Conservation (phyloP, 1,284 basidiomycete genomes). For the Melampsora occidentalis region DNA sequence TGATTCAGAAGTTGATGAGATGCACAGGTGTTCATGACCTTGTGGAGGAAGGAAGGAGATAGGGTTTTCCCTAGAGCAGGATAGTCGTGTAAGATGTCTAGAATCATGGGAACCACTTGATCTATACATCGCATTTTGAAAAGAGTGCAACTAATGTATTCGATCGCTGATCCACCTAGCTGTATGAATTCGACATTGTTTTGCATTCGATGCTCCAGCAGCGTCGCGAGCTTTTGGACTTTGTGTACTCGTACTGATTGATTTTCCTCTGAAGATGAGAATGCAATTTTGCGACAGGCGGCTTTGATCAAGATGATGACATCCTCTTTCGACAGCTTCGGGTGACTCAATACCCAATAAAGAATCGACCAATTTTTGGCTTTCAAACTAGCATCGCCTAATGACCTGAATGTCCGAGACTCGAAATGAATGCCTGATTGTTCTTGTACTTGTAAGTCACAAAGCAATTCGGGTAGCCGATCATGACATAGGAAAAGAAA, state of each 20-base stretch:
- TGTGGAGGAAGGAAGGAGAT: constrained; percentile 24
- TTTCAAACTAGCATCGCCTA: constrained; percentile 25
- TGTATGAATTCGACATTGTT: constrained; percentile 16
- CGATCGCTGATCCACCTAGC: constrained; percentile 6
- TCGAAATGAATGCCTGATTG: constrained; percentile 6
- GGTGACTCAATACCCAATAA: constrained; percentile 15
- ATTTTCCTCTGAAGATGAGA: constrained; percentile 33
- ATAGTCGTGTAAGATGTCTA: constrained; percentile 22
- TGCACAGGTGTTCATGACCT: constrained; percentile 34
- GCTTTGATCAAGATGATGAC: constrained; percentile 20
- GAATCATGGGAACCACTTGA: constrained; percentile 10
- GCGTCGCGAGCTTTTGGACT: neutral
- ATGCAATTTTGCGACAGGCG: constrained; percentile 28
- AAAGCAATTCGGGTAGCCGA: constrained; percentile 3
- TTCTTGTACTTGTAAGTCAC: constrained; percentile 11
- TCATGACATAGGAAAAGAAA: constrained; percentile 28
- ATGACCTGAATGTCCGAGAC: constrained; percentile 15
- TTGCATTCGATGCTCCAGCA: constrained; percentile 9
- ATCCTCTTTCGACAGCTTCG: constrained; percentile 13
- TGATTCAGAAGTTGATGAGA: constrained; percentile 26
- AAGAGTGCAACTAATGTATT: constrained; percentile 22
- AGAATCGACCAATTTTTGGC: constrained; percentile 32
- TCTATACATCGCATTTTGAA: constrained; percentile 29
- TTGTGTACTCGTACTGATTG: constrained; percentile 23
- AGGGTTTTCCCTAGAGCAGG: constrained; percentile 7